phyloP scores from a whole-genome alignment of 208 protist genomes.

The Wallacemonas sp. region DNA sequence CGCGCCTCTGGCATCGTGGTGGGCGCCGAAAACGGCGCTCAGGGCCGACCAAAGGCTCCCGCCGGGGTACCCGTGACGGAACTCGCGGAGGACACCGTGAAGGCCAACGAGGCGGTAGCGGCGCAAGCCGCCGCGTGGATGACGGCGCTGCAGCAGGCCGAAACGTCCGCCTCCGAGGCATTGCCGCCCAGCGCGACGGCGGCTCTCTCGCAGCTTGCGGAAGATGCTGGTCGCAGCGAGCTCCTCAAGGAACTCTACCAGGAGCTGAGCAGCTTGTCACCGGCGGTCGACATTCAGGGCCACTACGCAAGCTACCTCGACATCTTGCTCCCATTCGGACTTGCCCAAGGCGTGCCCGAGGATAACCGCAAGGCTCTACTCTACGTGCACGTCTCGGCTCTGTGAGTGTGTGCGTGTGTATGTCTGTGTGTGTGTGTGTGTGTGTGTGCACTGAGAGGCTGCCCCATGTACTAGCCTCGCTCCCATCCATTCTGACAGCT shows the following conservation, averaged over 20 bases:
- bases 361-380: constrained; percentile 23
- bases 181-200: not conserved
- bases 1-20: constrained; percentile 34
- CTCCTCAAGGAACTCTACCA: not conserved
- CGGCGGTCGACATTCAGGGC: not conserved
- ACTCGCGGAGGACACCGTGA: constrained; percentile 40
- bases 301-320: constrained; percentile 20
- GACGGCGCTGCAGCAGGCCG: constrained; percentile 11
- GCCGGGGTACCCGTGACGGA: constrained; percentile 46
- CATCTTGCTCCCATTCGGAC: constrained; percentile 34
- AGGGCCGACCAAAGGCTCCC: constrained; percentile 18
- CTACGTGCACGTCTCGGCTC: constrained; percentile 21
- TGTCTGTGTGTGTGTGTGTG: too few species aligned
- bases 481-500: too few species aligned
- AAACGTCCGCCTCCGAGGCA: not conserved
- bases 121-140: constrained; percentile 8
- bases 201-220: not conserved
- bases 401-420: not conserved
- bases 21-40: constrained; percentile 31
- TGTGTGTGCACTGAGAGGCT: constrained; percentile 13
- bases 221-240: not conserved
- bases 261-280: not conserved
- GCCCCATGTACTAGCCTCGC: too few species aligned
- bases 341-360: constrained; percentile 12
- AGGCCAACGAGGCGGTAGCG: constrained; percentile 35